Conservation (phyloP, 257 asterid genomes). For the Echites panduratus region DNA sequence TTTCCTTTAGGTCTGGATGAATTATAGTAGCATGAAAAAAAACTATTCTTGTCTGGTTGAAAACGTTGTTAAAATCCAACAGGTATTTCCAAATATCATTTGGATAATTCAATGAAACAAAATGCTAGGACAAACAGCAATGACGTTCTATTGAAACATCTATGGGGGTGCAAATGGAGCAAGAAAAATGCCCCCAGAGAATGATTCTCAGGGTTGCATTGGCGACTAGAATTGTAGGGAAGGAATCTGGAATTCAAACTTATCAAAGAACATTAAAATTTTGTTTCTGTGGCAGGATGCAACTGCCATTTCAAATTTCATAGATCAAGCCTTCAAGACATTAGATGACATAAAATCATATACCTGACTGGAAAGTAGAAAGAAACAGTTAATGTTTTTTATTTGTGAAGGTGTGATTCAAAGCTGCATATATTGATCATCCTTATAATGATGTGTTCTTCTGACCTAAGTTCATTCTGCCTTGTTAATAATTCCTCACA, state of each 20-base stretch:
- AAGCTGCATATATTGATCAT: neutral
- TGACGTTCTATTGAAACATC: neutral
- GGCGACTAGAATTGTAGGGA: neutral
- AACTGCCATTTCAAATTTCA: neutral
- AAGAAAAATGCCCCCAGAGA: too few relatives aligned
- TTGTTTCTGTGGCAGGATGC: neutral
- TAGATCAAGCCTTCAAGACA: neutral
- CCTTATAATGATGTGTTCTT: neutral
- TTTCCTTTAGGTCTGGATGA: neutral
- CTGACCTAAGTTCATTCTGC: neutral
- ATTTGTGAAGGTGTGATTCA: neutral
- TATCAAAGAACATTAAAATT: neutral
- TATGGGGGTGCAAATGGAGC: neutral
- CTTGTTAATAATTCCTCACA: slow-evolving; percentile 18
- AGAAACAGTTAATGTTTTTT: neutral
- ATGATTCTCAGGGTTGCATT: too few relatives aligned
- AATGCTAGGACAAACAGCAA: neutral
- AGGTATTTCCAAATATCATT: neutral
- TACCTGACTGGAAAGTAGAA: neutral
- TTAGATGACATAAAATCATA: neutral
- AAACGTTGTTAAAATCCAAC: neutral
- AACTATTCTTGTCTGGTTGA: neutral
- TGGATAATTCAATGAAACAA: neutral
- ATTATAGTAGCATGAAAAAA: neutral
- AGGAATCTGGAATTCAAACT: neutral